phyloP scores from a whole-genome alignment of 345 rosid species.

The Populus deltoides region DNA sequence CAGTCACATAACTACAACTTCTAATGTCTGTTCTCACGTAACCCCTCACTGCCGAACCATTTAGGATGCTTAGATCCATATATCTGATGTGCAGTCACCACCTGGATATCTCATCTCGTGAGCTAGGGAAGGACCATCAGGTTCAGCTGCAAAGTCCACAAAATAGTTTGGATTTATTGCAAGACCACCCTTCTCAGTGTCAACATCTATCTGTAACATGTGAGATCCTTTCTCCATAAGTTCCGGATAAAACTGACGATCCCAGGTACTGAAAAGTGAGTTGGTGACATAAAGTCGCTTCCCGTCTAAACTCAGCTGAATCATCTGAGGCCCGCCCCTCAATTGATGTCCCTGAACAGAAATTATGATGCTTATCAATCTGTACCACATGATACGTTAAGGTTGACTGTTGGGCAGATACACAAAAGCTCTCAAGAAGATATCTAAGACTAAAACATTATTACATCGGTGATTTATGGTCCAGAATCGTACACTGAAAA shows the following conservation, averaged over 20 bases:
- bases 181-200: constrained; percentile 73
- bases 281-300: constrained; percentile 83
- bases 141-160: constrained; percentile 80
- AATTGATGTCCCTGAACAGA: constrained; percentile 55
- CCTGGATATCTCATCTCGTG: constrained; percentile 98
- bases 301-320: constrained; percentile 88
- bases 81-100: constrained; percentile 94
- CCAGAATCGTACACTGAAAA: neutral
- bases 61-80: constrained; percentile 51
- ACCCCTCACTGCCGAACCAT: neutral
- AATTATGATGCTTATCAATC: neutral
- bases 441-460: neutral
- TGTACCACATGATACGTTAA: neutral
- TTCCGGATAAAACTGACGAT: constrained; percentile 77
- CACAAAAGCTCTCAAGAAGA: neutral
- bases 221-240: constrained; percentile 79
- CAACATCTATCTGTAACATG: constrained; percentile 77
- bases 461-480: neutral
- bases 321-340: constrained; percentile 93
- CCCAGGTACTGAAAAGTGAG: constrained; percentile 88
- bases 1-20: neutral
- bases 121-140: constrained; percentile 84
- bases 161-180: constrained; percentile 59
- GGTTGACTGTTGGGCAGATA: neutral
- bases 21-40: constrained; percentile 10